Evolutionary conservation across 805 yeast genomes (phyloP).

Genomic region (Ogataea zsoltii): DNA sequence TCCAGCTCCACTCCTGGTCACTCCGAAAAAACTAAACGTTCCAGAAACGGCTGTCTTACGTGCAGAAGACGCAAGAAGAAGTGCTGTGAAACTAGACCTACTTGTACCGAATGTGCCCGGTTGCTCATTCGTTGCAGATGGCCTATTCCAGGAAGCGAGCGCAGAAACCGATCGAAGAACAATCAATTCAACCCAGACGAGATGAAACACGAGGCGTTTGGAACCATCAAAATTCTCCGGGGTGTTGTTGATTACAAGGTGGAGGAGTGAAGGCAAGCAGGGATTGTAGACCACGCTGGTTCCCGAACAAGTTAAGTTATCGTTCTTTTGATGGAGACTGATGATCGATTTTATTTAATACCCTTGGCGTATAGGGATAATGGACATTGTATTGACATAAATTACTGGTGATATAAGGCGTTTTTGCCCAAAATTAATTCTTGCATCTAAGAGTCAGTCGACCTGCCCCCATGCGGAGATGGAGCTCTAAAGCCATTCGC

Average conservation of each 20-base stretch:
- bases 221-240: constrained; percentile 59
- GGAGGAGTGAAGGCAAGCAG: constrained; percentile 18
- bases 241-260: constrained; percentile 56
- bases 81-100: constrained; percentile 71
- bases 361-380: too few species aligned
- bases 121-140: constrained; percentile 65
- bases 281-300: not conserved
- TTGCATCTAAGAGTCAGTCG: too few species aligned
- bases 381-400: too few species aligned
- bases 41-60: constrained; percentile 74
- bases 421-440: too few species aligned
- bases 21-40: constrained; percentile 46
- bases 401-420: too few species aligned
- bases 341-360: too few species aligned
- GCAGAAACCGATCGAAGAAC: constrained; percentile 53
- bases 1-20: constrained; percentile 1
- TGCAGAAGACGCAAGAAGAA: constrained; percentile 77
- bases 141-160: constrained; percentile 73
- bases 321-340: not conserved
- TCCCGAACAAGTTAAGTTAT: not conserved
- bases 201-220: constrained; percentile 55
- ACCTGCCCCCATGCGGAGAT: too few species aligned
- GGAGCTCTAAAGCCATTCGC: too few species aligned
- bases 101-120: constrained; percentile 67
- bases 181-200: constrained; percentile 50